Percentiles rank a stretch among this genome's conserved stretches.
These are phyloP conservation scores for Colletotrichum sp. DNA, from an alignment of 2,329 filamentous ascomycete genomes.

Conservation along the genomic window DNA sequence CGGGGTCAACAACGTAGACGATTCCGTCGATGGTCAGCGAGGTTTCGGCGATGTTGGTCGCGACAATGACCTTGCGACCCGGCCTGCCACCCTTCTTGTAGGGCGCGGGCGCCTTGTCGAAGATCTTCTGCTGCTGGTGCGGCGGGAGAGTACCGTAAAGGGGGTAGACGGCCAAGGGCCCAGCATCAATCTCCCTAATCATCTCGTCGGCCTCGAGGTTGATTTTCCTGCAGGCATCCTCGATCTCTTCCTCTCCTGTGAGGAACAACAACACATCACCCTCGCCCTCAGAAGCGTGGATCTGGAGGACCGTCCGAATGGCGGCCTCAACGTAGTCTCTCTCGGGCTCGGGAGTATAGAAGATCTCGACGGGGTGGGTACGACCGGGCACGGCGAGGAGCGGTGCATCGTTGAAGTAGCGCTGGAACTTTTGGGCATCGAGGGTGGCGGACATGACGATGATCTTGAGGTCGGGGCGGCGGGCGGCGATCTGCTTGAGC, in stretches of 20 bases:
- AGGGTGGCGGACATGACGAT: conserved; percentile 99
- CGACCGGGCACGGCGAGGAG: conserved; percentile 92
- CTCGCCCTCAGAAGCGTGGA: conserved; percentile 90
- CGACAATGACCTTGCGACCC: conserved; percentile 92
- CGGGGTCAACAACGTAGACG: conserved; percentile 98
- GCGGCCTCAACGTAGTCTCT: conserved; percentile 96
- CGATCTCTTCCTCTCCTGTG: conserved; percentile 98
- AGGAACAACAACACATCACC: conserved; percentile 94
- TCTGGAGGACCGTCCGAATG: conserved; percentile 92
- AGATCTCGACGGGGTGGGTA: conserved; percentile 97
- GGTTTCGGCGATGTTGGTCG: conserved; percentile 98
- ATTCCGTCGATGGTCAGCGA: conserved; percentile 98
- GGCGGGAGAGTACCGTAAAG: conserved; percentile 94
- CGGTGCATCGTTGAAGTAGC: conserved; percentile 94
- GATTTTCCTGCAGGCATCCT: conserved; percentile 94
- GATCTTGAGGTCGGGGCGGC: conserved; percentile 91
- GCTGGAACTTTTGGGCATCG: conserved; percentile 97
- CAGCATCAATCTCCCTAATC: conserved; percentile 87
- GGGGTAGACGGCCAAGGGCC: conserved; percentile 88
- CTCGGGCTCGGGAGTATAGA: conserved; percentile 96
- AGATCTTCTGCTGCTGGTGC: conserved; percentile 92
- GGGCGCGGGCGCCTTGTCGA: conserved; percentile 83
- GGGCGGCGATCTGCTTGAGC: conserved; percentile 84
- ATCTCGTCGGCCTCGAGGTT: conserved; percentile 90
- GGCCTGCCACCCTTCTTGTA: conserved; percentile 78